Evolutionary conservation across 306 rosid genomes (phyloP).

Genomic region (Alnus rubra): DNA sequence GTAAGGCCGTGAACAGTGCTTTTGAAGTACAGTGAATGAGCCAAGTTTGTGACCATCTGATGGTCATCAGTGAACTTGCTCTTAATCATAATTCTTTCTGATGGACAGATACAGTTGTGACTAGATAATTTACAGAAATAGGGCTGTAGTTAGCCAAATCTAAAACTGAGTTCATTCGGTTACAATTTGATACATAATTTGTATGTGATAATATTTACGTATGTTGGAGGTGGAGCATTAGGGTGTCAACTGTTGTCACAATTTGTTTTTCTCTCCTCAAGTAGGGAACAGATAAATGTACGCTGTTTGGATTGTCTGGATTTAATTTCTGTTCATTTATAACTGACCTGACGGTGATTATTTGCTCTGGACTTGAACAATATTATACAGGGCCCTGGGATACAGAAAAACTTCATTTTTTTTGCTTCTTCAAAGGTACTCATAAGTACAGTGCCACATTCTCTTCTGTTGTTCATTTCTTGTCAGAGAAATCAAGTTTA

Average conservation of each 20-base stretch:
- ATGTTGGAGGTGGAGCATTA: conserved; percentile 1
- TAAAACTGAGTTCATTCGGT: not conserved
- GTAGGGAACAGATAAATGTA: not conserved
- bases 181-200: not conserved
- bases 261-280: not conserved
- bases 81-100: not conserved
- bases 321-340: not conserved
- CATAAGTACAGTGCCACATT: not conserved
- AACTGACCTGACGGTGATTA: not conserved
- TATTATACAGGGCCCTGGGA: conserved; percentile 64
- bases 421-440: conserved; percentile 65
- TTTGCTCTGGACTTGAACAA: conserved; percentile 1
- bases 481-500: conserved; percentile 21
- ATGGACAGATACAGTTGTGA: not conserved
- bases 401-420: conserved; percentile 54
- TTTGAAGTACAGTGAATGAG: not conserved
- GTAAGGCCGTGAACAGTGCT: not conserved
- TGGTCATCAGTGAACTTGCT: not conserved
- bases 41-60: not conserved
- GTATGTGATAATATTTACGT: not conserved
- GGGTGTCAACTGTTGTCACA: not conserved
- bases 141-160: not conserved
- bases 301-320: not conserved
- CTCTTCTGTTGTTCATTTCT: not conserved
- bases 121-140: not conserved